These are phyloP conservation scores for Penicillium salamii DNA, from an alignment of 495 filamentous ascomycete species.

Conservation along the genomic window DNA sequence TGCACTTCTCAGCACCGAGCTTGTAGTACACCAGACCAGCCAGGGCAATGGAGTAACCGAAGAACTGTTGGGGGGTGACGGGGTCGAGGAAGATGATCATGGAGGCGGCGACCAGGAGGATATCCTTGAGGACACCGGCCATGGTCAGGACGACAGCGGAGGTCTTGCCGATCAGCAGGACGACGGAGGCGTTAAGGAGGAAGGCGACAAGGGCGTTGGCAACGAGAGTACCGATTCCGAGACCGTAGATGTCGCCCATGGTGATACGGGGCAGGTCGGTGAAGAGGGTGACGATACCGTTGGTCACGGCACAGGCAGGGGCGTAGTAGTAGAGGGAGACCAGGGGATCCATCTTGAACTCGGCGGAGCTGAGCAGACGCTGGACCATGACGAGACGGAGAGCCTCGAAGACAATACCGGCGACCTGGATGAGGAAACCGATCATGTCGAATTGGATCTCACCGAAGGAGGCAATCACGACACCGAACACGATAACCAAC, in stretches of 20 bases:
- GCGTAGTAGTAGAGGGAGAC: slow-evolving; percentile 94
- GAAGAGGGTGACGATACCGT: slow-evolving; percentile 67
- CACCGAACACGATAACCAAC: slow-evolving; percentile 78
- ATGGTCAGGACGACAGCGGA: slow-evolving; percentile 92
- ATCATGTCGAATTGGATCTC: slow-evolving; percentile 83
- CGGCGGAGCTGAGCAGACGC: slow-evolving; percentile 73
- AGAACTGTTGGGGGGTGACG: slow-evolving; percentile 79
- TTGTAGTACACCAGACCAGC: slow-evolving; percentile 94
- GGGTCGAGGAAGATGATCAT: slow-evolving; percentile 84
- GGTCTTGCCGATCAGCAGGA: slow-evolving; percentile 91
- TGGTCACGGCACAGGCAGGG: slow-evolving; percentile 82
- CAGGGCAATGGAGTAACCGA: slow-evolving; percentile 92
- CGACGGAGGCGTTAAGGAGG: slow-evolving; percentile 81
- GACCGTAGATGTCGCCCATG: slow-evolving; percentile 64
- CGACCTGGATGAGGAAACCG: slow-evolving; percentile 78
- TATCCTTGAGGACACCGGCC: slow-evolving; percentile 94
- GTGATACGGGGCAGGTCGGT: slow-evolving; percentile 68
- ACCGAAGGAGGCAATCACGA: slow-evolving; percentile 79
- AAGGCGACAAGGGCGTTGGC: slow-evolving; percentile 79
- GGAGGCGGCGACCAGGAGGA: slow-evolving; percentile 81
- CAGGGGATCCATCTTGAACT: slow-evolving; percentile 94
- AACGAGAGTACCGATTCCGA: slow-evolving; percentile 70
- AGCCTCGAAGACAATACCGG: slow-evolving; percentile 79
- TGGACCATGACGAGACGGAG: slow-evolving; percentile 86
- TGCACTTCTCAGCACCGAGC: slow-evolving; percentile 75